Base-by-base conservation (phyloP, 345 rosid genomes). In the Hirschfeldia incana region DNA sequence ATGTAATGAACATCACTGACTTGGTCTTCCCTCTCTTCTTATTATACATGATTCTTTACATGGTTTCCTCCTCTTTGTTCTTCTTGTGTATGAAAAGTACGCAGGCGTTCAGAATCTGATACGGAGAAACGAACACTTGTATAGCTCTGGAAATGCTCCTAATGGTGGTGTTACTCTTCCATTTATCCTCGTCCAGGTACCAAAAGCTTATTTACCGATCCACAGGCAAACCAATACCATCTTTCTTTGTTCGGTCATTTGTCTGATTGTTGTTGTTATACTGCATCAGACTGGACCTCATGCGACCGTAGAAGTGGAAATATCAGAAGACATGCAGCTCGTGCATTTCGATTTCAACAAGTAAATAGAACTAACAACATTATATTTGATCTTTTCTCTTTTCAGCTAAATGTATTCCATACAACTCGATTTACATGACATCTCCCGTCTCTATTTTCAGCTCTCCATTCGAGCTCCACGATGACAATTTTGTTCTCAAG, bases 241-340 rank as follows among this genome's bases (percentile, higher is more conserved):
- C 21, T 3, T 34, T 44, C 3, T 2, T 33, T 55, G 39, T 32
- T 62, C 3, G 15, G 6, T 37, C 39, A 70, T 34, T 34, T 10
- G 16, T 11, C 67, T 73, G 59, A 4, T 62, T 49, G 17, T 30
- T 63, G 28, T 62, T 29, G 6, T 61, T 32, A 55, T 42, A 33
- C 69, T 34, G 51, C 61, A 63, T 69, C 67, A 96, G 98, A 93
- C 98, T 15, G 93, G 97, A 29, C 99, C 99, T 72, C 98, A 96
- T 79, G 99, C 99, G 36, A 96, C 97, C 21, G 99, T 96, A 66
- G 99, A 96, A 85, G 98, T 96, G 73, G 99, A 96, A 85, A 93
- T 96, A 88, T 96, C 99, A 32, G 99, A 96, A 89, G 99, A 96
- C 78, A 96, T 96, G 99, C 99, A 96, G 88, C 89, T 96, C 21